Conservation (phyloP, 768 basidiomycete species). For the Mycena galericulata region DNA sequence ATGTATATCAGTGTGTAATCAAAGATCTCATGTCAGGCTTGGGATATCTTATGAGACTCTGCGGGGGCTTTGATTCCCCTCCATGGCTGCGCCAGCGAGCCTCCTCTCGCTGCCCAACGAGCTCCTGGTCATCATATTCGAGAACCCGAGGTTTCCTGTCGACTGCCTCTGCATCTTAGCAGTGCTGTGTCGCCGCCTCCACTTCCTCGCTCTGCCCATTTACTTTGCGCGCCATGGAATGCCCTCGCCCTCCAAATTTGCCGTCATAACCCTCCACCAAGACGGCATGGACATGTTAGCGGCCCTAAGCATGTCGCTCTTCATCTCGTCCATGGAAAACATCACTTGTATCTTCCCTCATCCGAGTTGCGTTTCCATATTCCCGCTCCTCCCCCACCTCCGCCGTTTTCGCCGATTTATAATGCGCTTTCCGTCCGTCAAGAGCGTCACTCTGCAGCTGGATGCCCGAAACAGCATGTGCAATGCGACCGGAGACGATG, state of each 20-base stretch:
- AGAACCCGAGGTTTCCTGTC: conserved; percentile 28
- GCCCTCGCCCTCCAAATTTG: conserved; percentile 27
- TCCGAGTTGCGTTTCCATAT: conserved; percentile 27
- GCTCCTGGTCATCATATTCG: conserved; percentile 30
- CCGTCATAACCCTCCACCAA: conserved; percentile 6
- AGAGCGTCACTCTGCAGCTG: conserved; percentile 24
- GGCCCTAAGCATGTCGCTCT: conserved; percentile 32
- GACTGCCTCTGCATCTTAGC: conserved; percentile 25
- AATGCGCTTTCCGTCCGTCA: conserved; percentile 24
- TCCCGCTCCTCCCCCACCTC: conserved; percentile 30
- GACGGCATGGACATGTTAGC: conserved; percentile 32
- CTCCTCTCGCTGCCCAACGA: conserved; percentile 34
- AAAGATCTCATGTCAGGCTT: too few relatives aligned
- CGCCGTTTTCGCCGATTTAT: conserved; percentile 26
- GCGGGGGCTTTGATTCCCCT: too few relatives aligned
- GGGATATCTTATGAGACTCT: too few relatives aligned
- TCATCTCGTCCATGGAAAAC: conserved; percentile 23
- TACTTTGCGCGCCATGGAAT: conserved; percentile 30
- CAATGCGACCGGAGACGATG: conserved; percentile 29
- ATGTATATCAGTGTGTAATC: neutral
- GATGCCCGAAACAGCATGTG: conserved; percentile 31
- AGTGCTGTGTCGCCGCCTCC: conserved; percentile 19
- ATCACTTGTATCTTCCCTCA: conserved; percentile 26
- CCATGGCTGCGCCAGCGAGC: neutral
- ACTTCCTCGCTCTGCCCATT: conserved; percentile 32